Evolutionary conservation across 2,329 filamentous ascomycete genomes (phyloP).

Genomic region (Ophiosphaerella narmari): DNA sequence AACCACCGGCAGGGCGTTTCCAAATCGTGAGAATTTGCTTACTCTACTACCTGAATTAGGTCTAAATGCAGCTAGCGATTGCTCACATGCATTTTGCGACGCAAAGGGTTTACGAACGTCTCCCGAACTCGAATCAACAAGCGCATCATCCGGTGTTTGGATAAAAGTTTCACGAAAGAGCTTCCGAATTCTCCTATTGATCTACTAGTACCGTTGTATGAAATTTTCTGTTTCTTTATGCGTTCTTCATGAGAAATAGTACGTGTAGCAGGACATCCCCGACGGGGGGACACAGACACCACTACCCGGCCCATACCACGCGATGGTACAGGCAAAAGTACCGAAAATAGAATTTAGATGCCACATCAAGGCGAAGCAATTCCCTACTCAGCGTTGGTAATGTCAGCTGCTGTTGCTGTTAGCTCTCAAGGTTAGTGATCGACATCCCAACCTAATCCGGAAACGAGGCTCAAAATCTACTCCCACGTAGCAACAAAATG

Average conservation of each 20-base stretch:
- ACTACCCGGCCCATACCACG: no score
- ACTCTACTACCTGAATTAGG: conserved; percentile 26
- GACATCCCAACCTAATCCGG: conserved; percentile 19
- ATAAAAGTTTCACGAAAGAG: conserved; percentile 1
- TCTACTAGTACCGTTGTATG: not conserved
- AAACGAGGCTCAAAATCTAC: conserved; percentile 9
- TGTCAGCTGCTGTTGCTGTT: not conserved
- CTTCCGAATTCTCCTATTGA: conserved; percentile 1
- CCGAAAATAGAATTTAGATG: not conserved
- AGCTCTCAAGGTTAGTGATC: not conserved
- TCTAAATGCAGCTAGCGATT: conserved; percentile 15
- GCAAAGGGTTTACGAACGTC: conserved; percentile 29
- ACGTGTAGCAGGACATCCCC: no score
- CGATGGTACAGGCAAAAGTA: no score
- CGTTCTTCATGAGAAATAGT: not conserved
- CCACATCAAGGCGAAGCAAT: not conserved
- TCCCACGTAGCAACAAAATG: conserved; percentile 20
- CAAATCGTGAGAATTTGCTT: conserved; percentile 26
- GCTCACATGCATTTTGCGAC: conserved; percentile 26
- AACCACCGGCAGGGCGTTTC: conserved; percentile 14
- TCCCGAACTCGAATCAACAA: conserved; percentile 23
- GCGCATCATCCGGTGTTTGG: conserved; percentile 22
- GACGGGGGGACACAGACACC: no score
- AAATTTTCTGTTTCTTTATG: not conserved
- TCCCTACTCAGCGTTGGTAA: not conserved